A percentile compares a stretch with the other conserved stretches of the same genome.
Evolutionary conservation across 306 rosid species (phyloP).

Genomic region (Lathyrus tuberosus): DNA sequence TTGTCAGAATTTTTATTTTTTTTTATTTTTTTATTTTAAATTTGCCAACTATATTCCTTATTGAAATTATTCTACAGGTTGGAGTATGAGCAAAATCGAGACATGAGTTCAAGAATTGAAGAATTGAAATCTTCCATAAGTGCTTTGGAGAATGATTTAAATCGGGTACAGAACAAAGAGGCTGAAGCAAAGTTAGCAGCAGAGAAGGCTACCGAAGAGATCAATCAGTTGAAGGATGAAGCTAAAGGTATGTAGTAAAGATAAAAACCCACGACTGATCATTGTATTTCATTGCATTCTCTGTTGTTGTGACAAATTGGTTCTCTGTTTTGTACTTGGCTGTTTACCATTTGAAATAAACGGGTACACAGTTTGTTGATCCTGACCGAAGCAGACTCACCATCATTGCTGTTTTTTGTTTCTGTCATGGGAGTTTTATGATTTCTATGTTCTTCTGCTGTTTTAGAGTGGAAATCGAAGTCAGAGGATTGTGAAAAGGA

Average conservation of each 20-base stretch:
- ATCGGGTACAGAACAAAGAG: conserved; percentile 70
- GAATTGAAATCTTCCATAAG: conserved; percentile 70
- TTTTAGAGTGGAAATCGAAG: conserved; percentile 87
- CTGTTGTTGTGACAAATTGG: conserved; percentile 24
- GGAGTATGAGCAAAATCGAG: conserved; percentile 96
- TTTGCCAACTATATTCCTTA: conserved; percentile 5
- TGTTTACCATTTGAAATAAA: conserved; percentile 36
- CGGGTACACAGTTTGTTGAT: conserved; percentile 14
- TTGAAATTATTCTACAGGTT: conserved; percentile 57
- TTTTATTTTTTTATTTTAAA: background rate
- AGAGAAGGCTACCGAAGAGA: conserved; percentile 70
- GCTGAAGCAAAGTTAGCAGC: conserved; percentile 67
- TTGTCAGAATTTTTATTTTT: background rate
- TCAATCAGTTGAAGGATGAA: conserved; percentile 64
- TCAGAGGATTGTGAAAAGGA: conserved; percentile 91
- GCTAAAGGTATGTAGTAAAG: conserved; percentile 60
- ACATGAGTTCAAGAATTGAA: conserved; percentile 70
- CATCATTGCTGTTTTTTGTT: conserved; percentile 20
- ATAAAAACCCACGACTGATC: background rate
- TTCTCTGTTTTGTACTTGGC: conserved; percentile 10
- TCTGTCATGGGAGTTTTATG: conserved; percentile 23
- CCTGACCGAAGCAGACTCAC: conserved; percentile 20
- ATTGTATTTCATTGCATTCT: conserved; percentile 4
- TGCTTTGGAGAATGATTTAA: conserved; percentile 65
- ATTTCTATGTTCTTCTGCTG: conserved; percentile 24